Evolutionary conservation across 2,329 filamentous ascomycete species (phyloP).

Genomic region (Aspergillus melleus): DNA sequence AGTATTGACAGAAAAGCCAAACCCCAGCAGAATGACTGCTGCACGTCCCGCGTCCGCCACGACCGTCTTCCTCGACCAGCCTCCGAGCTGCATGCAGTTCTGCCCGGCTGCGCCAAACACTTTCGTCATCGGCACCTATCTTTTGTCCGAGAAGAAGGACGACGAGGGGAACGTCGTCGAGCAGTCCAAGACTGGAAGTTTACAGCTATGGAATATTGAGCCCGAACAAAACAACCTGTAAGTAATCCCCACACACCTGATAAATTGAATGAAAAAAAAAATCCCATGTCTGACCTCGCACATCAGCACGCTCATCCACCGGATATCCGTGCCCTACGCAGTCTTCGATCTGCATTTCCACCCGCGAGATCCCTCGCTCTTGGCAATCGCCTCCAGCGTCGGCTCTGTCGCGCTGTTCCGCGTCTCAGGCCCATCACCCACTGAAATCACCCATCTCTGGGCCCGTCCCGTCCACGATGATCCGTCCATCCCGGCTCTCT

Average conservation of each 20-base stretch:
- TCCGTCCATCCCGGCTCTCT: conserved; percentile 63
- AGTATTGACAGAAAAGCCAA: not conserved
- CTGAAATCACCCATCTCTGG: conserved; percentile 36
- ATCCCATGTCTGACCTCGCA: conserved; percentile 12
- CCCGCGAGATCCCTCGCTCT: conserved; percentile 53
- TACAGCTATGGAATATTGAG: conserved; percentile 64
- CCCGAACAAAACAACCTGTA: conserved; percentile 29
- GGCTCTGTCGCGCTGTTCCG: conserved; percentile 45
- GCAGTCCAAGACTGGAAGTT: conserved; percentile 71
- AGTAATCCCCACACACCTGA: not conserved
- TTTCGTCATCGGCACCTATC: conserved; percentile 83
- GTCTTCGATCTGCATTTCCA: conserved; percentile 86
- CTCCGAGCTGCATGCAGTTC: conserved; percentile 48
- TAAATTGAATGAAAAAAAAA: not conserved
- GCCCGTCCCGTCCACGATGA: conserved; percentile 55
- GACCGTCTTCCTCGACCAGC: conserved; percentile 42
- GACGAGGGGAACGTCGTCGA: conserved; percentile 31
- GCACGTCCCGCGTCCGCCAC: conserved; percentile 27
- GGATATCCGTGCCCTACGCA: conserved; percentile 65
- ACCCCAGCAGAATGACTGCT: not conserved
- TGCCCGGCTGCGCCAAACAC: conserved; percentile 54
- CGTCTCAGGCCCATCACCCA: conserved; percentile 20
- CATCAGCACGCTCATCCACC: conserved; percentile 58
- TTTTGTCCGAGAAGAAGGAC: conserved; percentile 51
- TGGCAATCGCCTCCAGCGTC: conserved; percentile 78